A percentile compares a stretch with the other conserved stretches of the same genome.
These are phyloP conservation scores for Kwoniella botswanensis DNA, from an alignment of 768 basidiomycete genomes.

Conservation along the genomic window DNA sequence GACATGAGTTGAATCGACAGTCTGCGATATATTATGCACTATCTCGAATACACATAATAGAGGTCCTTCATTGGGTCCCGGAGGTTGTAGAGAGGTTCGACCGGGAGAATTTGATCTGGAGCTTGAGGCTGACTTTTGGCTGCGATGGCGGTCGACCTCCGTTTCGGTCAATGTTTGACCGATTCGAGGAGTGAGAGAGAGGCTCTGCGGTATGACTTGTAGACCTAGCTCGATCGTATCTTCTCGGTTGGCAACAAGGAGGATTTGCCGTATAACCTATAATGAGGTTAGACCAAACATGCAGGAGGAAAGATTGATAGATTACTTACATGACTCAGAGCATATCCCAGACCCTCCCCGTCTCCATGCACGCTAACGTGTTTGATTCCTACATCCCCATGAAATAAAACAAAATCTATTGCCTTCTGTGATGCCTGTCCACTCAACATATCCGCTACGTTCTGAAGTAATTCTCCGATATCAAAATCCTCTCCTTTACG, in stretches of 20 bases:
- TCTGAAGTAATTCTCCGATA: slow-evolving; percentile 87
- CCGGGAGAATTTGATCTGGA: slow-evolving; percentile 40
- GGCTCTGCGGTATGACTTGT: slow-evolving; percentile 56
- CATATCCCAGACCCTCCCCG: slow-evolving; percentile 80
- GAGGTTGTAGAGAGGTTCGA: slow-evolving; percentile 50
- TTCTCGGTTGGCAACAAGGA: slow-evolving; percentile 70
- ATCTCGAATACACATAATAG: slow-evolving; percentile 68
- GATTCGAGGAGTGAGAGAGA: slow-evolving; percentile 49
- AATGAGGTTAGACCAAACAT: slow-evolving; percentile 11
- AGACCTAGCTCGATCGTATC: slow-evolving; percentile 88
- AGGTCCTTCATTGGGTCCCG: slow-evolving; percentile 58
- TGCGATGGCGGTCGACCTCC: slow-evolving; percentile 36
- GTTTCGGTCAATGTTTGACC: slow-evolving; percentile 38
- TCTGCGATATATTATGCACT: slow-evolving; percentile 62
- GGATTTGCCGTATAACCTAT: slow-evolving; percentile 82
- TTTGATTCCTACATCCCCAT: slow-evolving; percentile 85
- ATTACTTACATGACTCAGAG: slow-evolving; percentile 77
- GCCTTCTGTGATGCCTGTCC: slow-evolving; percentile 79
- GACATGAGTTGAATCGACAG: slow-evolving; percentile 29
- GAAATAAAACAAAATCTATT: slow-evolving; percentile 89
- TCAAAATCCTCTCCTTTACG: slow-evolving; percentile 74
- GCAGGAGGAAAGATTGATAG: not conserved
- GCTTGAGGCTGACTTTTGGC: slow-evolving; percentile 31
- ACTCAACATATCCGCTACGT: slow-evolving; percentile 82
- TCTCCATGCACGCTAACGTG: slow-evolving; percentile 83